Conservation (phyloP, 148 eudicot genomes). For the Heliamphora exappendiculata region DNA sequence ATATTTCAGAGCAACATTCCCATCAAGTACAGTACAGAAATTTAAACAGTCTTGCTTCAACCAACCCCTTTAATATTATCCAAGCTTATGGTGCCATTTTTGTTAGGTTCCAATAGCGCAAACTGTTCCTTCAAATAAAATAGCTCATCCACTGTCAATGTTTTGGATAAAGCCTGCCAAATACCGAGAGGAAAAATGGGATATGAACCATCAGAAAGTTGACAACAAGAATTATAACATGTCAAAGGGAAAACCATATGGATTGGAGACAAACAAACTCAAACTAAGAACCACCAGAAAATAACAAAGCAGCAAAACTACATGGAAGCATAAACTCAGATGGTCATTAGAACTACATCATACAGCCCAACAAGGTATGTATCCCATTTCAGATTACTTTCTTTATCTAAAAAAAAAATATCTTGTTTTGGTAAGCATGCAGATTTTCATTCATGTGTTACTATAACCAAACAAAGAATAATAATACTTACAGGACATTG, state of each 20-base stretch:
- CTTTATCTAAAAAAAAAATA: not conserved
- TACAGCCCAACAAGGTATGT: not conserved
- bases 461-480: not conserved
- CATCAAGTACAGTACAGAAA: not conserved
- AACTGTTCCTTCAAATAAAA: conserved; percentile 79
- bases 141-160: conserved; percentile 79
- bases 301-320: not conserved
- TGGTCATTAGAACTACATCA: not conserved
- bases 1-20: conserved; percentile 1
- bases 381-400: too few species aligned
- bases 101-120: conserved; percentile 69
- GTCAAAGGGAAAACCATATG: not conserved
- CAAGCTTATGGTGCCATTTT: conserved; percentile 73
- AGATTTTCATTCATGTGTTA: not conserved
- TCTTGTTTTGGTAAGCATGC: not conserved
- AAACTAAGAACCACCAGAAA: not conserved
- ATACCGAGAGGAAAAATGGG: not conserved
- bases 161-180: conserved; percentile 83
- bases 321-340: not conserved
- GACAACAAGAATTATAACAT: not conserved
- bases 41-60: not conserved
- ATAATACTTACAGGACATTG: not conserved
- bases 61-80: conserved; percentile 82
- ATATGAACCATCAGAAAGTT: not conserved
- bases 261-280: not conserved